Evolutionary conservation across 2,329 filamentous ascomycete genomes (phyloP).

Genomic region (Lachnellula suecica): DNA sequence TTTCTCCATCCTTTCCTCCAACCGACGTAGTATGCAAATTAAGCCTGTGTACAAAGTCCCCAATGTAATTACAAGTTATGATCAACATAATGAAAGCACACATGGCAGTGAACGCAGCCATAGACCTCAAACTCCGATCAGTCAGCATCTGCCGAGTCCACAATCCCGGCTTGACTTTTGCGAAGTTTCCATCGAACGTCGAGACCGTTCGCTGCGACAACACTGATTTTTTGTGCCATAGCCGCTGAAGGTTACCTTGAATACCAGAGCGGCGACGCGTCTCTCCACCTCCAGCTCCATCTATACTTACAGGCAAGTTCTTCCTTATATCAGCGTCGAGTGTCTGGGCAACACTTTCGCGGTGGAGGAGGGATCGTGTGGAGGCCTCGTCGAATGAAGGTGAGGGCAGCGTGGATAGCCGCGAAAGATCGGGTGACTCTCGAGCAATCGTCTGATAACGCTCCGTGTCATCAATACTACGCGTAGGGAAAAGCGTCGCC

Average conservation of each 20-base stretch:
- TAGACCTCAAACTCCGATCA: constrained; percentile 19
- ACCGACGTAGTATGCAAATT: constrained; percentile 15
- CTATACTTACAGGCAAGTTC: background rate
- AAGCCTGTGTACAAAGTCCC: constrained; percentile 9
- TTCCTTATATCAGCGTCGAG: background rate
- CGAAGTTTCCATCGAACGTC: constrained; percentile 20
- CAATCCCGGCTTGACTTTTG: constrained; percentile 20
- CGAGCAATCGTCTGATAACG: background rate
- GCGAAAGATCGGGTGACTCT: background rate
- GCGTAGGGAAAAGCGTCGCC: background rate
- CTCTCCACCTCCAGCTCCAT: background rate
- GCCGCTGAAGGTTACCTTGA: background rate
- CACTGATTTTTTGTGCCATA: constrained; percentile 7
- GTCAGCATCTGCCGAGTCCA: constrained; percentile 25
- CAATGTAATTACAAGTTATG: constrained; percentile 15
- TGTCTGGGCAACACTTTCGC: constrained; percentile 1
- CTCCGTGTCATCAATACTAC: background rate
- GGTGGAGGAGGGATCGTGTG: constrained; percentile 6
- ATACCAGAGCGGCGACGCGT: constrained; percentile 4
- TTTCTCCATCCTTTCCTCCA: constrained; percentile 17
- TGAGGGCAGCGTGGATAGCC: background rate
- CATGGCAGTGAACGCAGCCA: constrained; percentile 19
- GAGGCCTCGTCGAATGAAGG: constrained; percentile 4
- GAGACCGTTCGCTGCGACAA: background rate
- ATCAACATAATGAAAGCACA: constrained; percentile 20